phyloP scores from a whole-genome alignment of 352 stramenopile genomes.

The Pythium folliculosum region DNA sequence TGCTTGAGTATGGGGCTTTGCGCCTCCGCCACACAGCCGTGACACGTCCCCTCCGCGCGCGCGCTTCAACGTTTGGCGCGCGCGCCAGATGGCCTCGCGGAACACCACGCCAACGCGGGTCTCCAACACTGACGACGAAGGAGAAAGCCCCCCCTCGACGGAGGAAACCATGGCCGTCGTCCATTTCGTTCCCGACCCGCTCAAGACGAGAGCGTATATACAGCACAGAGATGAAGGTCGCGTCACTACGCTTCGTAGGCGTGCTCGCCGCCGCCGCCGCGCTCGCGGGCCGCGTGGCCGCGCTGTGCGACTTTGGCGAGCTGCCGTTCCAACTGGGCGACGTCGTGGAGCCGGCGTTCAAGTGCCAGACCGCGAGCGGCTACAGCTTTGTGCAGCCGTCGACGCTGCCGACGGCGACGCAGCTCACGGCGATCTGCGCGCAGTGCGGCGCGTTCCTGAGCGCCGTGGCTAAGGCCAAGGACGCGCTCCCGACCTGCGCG shows the following conservation, averaged over 20 bases:
- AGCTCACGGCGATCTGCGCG: slow-evolving; percentile 24
- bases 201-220: too few species aligned
- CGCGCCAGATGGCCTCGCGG: not conserved
- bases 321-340: slow-evolving; percentile 20
- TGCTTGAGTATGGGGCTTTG: not conserved
- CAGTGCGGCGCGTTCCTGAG: slow-evolving; percentile 20
- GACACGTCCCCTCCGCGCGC: too few species aligned
- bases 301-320: slow-evolving; percentile 23
- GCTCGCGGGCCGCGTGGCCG: not conserved
- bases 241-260: too few species aligned
- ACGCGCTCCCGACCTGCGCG: slow-evolving; percentile 11
- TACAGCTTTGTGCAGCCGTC: slow-evolving; percentile 28
- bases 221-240: not conserved
- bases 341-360: slow-evolving; percentile 25
- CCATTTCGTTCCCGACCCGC: too few species aligned
- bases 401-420: slow-evolving; percentile 16
- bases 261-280: too few species aligned
- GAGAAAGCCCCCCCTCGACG: too few species aligned
- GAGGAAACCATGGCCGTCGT: too few species aligned
- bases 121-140: not conserved
- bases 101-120: not conserved
- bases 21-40: not conserved
- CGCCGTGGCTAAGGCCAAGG: not conserved
- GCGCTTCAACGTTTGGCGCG: slow-evolving; percentile 1
- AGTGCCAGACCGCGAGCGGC: slow-evolving; percentile 30